Conservation (phyloP, 2,329 filamentous ascomycete genomes). For the Botrytis cinerea region DNA sequence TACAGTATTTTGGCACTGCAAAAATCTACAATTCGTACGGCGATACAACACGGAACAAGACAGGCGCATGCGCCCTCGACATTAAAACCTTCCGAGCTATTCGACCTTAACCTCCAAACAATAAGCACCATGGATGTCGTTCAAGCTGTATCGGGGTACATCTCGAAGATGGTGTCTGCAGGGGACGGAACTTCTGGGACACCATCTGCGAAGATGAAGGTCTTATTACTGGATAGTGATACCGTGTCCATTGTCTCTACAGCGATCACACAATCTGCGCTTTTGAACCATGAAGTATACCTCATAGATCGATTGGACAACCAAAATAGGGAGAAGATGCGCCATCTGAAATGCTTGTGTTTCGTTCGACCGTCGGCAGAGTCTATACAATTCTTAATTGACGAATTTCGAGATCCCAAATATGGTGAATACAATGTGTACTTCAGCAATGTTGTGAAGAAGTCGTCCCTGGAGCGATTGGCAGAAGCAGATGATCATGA, state of each 20-base stretch:
- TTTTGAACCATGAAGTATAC: slow-evolving; percentile 96
- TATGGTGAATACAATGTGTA: slow-evolving; percentile 98
- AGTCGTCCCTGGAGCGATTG: slow-evolving; percentile 88
- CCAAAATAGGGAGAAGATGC: slow-evolving; percentile 89
- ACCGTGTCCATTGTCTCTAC: slow-evolving; percentile 94
- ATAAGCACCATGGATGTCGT: slow-evolving; percentile 79
- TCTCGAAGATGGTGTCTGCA: slow-evolving; percentile 90
- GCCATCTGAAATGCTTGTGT: slow-evolving; percentile 89
- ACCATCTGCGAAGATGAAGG: slow-evolving; percentile 94
- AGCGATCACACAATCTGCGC: slow-evolving; percentile 89
- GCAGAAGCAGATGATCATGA: slow-evolving; percentile 98
- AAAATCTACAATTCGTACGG: neutral
- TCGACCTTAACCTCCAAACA: neutral
- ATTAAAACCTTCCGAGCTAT: slow-evolving; percentile 1
- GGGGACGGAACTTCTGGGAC: slow-evolving; percentile 69
- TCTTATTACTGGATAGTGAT: slow-evolving; percentile 87
- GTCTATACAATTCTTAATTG: slow-evolving; percentile 89
- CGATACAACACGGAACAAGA: neutral
- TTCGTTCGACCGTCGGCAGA: slow-evolving; percentile 90
- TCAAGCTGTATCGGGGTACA: slow-evolving; percentile 89
- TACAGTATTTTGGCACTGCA: neutral
- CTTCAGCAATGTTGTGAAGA: slow-evolving; percentile 97
- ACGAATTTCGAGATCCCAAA: slow-evolving; percentile 92
- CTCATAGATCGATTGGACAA: slow-evolving; percentile 97
- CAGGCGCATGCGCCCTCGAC: slow-evolving; percentile 8